Evolutionary conservation across 305 asterid genomes (phyloP), one percentile per base, ranked within the genome.

Genomic region (Ruellia speciosa): DNA sequence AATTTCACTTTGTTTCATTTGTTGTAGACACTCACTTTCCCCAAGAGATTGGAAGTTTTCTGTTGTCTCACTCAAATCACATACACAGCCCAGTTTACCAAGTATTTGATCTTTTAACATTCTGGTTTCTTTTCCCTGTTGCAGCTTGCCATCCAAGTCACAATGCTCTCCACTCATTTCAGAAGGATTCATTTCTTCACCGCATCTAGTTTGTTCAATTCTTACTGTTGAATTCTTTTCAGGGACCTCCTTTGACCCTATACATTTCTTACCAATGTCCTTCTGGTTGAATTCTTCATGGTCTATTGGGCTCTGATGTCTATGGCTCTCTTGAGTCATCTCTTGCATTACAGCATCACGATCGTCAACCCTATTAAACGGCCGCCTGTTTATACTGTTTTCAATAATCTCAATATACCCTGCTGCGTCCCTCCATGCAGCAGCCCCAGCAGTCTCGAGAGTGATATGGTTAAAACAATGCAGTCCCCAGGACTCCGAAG

Each of bases 361-460:
- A 67, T 57, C 68, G 47, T 62, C 66, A n/a, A 71, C 62, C 43
- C 65, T 59, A 67, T 72, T 71, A 59, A 72, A 63, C 34, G 63
- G 48, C 63, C 45, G 58, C 39, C 63, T 49, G 63, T 72, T 65
- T 24, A 66, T 57, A 62, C 64, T 81, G 15, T 70, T 62, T 64
- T 65, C 72, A 62, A 62, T 40, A 54, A 73, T 79, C 80, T 76
- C 85, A 63, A 71, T 68, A 58, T 71, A 73, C 49, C 56, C 80
- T 0, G 63, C 64, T 61, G 28, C 73, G 64, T 73, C 78, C 65
- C 58, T 74, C 82, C 82, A 72, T 24, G 76, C 67, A 58, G 63
- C 77, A 69, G 61, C 58, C 46, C 64, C 69, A 17, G 59, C 58
- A 71, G 63, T 56, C 56, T 65, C 72, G 60, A 67, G 76, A 28